Evolutionary conservation across 2,329 filamentous ascomycete genomes (phyloP).

Genomic region (Apiospora aurea): DNA sequence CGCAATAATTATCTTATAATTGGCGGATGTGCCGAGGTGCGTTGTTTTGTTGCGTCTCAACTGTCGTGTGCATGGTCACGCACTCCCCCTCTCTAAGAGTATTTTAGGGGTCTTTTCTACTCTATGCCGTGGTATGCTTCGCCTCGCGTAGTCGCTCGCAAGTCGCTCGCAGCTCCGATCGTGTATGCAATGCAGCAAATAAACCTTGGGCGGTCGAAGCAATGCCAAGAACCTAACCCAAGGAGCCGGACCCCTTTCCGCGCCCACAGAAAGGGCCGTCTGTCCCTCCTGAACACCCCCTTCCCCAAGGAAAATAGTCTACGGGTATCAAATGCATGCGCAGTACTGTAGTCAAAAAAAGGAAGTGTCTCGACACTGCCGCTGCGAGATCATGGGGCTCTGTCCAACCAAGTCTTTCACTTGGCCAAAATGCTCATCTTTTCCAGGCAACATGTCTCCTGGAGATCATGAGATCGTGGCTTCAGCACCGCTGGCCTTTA

Average conservation of each 20-base stretch:
- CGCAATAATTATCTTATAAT: background rate
- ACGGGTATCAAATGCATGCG: conserved; percentile 30
- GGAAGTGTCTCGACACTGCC: background rate
- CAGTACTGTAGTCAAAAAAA: conserved; percentile 25
- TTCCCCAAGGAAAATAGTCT: conserved; percentile 22
- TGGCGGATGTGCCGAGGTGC: background rate
- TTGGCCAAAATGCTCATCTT: background rate
- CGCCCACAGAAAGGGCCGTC: conserved; percentile 2
- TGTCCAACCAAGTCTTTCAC: background rate
- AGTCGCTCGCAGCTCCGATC: background rate
- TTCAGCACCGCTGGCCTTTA: conserved; percentile 43
- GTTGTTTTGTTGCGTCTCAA: background rate
- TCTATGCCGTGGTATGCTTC: background rate
- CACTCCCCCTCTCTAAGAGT: background rate
- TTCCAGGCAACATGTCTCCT: background rate
- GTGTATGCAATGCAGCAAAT: conserved; percentile 8
- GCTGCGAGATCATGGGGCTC: background rate
- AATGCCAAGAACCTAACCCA: conserved; percentile 1
- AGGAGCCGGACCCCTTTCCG: background rate
- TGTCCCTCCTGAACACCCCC: conserved; percentile 2
- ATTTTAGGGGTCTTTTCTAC: background rate
- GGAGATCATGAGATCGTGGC: conserved; percentile 33
- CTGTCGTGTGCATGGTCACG: background rate
- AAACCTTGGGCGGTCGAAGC: background rate
- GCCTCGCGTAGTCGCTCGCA: background rate